Base-by-base conservation (phyloP, 345 rosid genomes). In the Citrus unshiu region DNA sequence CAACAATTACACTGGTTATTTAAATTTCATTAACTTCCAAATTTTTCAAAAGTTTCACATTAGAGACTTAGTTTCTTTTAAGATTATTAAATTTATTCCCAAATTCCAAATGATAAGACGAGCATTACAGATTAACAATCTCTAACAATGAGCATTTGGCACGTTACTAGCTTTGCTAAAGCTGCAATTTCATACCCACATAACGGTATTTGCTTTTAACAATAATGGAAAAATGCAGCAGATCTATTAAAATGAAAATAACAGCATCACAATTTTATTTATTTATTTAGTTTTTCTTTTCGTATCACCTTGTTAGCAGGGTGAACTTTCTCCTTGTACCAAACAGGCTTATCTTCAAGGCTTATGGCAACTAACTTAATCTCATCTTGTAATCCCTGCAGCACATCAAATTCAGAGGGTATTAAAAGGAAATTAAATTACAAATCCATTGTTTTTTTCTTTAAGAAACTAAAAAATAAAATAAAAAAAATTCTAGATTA, bases 281-380 rank as follows among this genome's bases (percentile, higher is more conserved):
- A 35, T 40, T 24, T 19, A 34, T 34, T 35, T 5, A 35, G 1
- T 35, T 35, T 35, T 35, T 5, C 5, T 5, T 35, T 35, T 35
- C 37, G 7, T 16, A 27, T 80, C 14, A 95, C 98, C 99, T 94
- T 93, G 79, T 94, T 96, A 46, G 35, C 77, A 74, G 91, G 86
- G 87, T 94, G 85, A 40, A 40, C 94, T 81, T 93, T 95, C 80
- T 93, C 97, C 84, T 86, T 82, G 80, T 93, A 95, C 99, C 98
- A 95, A 85, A 85, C 86, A 79, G 99, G 98, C 86, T 93, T 91
- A 62, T 91, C 89, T 72, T 83, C 83, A 79, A 95, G 97, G 7
- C 37, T 5, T 2, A 81, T 87, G 29, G 98, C 95, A 77, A 93
- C 93, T 67, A 95, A 80, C 76, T 93, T 83, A 37, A 95, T 93